These are phyloP conservation scores for Vanrija humicola DNA, from an alignment of 1,284 basidiomycete species.

Conservation along the genomic window DNA sequence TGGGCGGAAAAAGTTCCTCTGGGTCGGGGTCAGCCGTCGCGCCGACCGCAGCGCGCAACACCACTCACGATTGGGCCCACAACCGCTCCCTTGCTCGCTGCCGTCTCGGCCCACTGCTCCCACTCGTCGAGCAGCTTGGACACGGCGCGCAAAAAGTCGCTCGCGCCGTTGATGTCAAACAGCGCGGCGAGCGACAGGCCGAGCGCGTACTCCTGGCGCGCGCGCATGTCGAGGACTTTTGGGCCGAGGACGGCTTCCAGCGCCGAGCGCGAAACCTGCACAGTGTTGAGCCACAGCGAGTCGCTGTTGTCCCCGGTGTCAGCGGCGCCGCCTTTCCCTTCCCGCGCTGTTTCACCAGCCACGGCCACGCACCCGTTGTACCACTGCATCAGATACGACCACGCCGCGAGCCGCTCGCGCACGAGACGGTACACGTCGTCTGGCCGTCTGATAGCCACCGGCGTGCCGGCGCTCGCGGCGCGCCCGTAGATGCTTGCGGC, in stretches of 20 bases:
- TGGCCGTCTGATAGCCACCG: conserved; percentile 20
- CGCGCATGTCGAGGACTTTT: conserved; percentile 36
- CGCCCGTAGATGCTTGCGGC: conserved; percentile 11
- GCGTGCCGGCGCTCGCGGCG: neutral
- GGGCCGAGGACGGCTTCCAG: conserved; percentile 39
- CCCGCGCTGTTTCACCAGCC: neutral
- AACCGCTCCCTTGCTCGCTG: conserved; percentile 40
- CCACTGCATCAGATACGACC: conserved; percentile 47
- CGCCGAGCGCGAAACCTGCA: conserved; percentile 34
- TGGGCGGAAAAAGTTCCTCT: conserved; percentile 22
- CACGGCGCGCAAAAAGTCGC: conserved; percentile 49
- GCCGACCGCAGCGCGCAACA: conserved; percentile 8
- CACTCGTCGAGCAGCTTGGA: conserved; percentile 50
- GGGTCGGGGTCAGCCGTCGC: neutral
- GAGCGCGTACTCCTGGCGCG: conserved; percentile 48
- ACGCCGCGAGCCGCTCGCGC: conserved; percentile 36
- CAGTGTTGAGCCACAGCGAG: conserved; percentile 46
- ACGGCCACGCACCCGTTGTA: conserved; percentile 38
- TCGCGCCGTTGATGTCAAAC: conserved; percentile 46
- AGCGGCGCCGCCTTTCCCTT: neutral
- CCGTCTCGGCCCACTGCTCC: conserved; percentile 47
- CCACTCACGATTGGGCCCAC: conserved; percentile 8
- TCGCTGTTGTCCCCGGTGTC: conserved; percentile 26
- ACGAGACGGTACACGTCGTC: conserved; percentile 41
- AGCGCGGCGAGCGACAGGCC: conserved; percentile 50